Evolutionary conservation across 345 rosid genomes (phyloP), one percentile per base, ranked within the genome.

Genomic region (Salix viminalis): DNA sequence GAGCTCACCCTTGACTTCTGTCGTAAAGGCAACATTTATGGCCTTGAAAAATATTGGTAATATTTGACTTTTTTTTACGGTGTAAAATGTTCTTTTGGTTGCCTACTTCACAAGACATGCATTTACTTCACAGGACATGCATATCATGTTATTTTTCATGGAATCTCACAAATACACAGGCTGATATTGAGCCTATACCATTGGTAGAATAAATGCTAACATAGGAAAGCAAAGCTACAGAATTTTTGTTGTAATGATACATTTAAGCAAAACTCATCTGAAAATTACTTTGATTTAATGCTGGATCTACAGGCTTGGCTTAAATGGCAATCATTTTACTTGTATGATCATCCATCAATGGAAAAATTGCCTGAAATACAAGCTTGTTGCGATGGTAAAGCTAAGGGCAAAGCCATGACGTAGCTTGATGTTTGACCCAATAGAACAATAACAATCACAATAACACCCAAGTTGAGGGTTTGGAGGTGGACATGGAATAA

Each of bases 41-140:
- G 99, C 83, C 93, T 96, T 54, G 99, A 96, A 86, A 96, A 96
- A 77, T 96, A 91, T 77, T 96, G 99, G 99, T 93, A 89, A 79
- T 28, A 52, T 21, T 70, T 19, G 32, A 58, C 34, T 32, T 9
- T 24, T 56, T 73, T 69, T 34, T 26, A 37, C 8, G 41, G 30
- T 14, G 37, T 62, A 4, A 24, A 10, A 16, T 36, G 61, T 19
- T 24, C 26, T 32, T 46, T 60, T 15, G 14, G 46, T 77, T 77
- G 14, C 61, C 44, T 56, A 11, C 24, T 39, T 78, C 9, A 9
- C 16, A 46, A 16, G 39, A 10, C 66, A 26, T 74, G 24, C 61
- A 23, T 30, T 30, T 65, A 11, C 32, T 18, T 46, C 5, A 39
- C 41, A 39, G 9, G 10, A 39, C 41, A 39, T 39, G 41, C 24